Evolutionary conservation across 2,329 filamentous ascomycete species (phyloP).

Genomic region (Phyllosticta paracitricarpa): DNA sequence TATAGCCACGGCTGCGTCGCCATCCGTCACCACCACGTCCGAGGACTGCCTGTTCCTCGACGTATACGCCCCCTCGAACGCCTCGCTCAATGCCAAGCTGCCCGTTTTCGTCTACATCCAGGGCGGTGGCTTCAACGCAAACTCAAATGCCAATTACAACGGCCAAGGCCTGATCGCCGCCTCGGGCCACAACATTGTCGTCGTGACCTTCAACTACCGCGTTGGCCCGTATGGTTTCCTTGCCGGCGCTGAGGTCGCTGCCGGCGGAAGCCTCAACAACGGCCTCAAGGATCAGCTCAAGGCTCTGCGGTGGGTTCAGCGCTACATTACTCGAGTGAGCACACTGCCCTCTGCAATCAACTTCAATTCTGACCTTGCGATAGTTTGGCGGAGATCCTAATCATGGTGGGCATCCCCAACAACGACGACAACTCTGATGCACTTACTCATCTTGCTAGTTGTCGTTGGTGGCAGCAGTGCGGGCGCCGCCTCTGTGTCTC

Average conservation of each 20-base stretch:
- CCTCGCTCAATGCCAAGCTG: slow-evolving; percentile 41
- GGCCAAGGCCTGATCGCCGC: slow-evolving; percentile 52
- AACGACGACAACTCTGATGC: not conserved
- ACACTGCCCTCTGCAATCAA: not conserved
- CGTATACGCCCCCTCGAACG: slow-evolving; percentile 49
- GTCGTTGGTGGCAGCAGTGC: slow-evolving; percentile 60
- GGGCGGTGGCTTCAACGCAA: slow-evolving; percentile 36
- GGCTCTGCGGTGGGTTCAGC: slow-evolving; percentile 59
- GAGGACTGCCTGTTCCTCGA: slow-evolving; percentile 65
- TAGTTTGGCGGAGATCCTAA: slow-evolving; percentile 60
- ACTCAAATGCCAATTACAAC: slow-evolving; percentile 43
- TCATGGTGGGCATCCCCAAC: slow-evolving; percentile 28
- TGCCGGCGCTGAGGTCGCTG: slow-evolving; percentile 44
- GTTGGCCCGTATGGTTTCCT: slow-evolving; percentile 68
- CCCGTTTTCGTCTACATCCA: slow-evolving; percentile 55
- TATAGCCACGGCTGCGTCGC: slow-evolving; percentile 4
- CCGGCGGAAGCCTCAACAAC: slow-evolving; percentile 50
- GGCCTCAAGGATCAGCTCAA: slow-evolving; percentile 62
- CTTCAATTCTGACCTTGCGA: not conserved
- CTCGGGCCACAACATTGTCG: slow-evolving; percentile 50
- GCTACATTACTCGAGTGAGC: slow-evolving; percentile 45
- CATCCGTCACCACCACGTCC: slow-evolving; percentile 15
- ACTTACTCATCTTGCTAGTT: slow-evolving; percentile 28
- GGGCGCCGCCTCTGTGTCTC: slow-evolving; percentile 39
- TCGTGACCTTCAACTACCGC: slow-evolving; percentile 67